These are phyloP conservation scores for Taiwanofungus camphoratus DNA, from an alignment of 1,284 basidiomycete species.

Conservation along the genomic window DNA sequence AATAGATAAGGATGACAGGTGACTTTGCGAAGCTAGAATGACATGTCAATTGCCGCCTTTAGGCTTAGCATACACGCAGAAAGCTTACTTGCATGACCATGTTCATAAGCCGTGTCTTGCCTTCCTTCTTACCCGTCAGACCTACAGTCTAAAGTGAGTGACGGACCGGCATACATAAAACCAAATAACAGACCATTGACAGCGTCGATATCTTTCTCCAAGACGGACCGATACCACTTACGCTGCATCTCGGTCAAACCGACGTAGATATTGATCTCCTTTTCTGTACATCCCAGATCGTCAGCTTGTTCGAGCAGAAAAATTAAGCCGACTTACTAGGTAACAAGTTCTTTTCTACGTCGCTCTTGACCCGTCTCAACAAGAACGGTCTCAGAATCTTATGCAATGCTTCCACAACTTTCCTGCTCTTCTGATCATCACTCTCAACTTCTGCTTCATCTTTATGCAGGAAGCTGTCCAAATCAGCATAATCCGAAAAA, in stretches of 20 bases:
- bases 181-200: constrained; percentile 70
- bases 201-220: constrained; percentile 99
- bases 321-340: constrained; percentile 68
- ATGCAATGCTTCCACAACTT: constrained; percentile 95
- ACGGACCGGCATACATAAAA: background rate
- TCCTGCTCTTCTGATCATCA: constrained; percentile 87
- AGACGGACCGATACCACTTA: constrained; percentile 93
- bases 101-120: constrained; percentile 96
- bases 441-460: constrained; percentile 67
- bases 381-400: constrained; percentile 96
- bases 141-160: constrained; percentile 35
- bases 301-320: background rate
- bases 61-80: constrained; percentile 11
- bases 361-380: constrained; percentile 90
- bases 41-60: constrained; percentile 2
- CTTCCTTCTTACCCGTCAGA: constrained; percentile 94
- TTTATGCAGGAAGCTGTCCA: constrained; percentile 76
- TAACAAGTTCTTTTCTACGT: constrained; percentile 94
- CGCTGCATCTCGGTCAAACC: constrained; percentile 98
- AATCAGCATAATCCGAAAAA: constrained; percentile 69
- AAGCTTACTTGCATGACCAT: constrained; percentile 94
- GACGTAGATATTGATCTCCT: constrained; percentile 99
- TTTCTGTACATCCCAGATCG: constrained; percentile 51
- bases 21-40: constrained; percentile 64
- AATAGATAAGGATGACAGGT: constrained; percentile 85